Conservation (phyloP, 2,329 filamentous ascomycete species). For the Penicillium freii region DNA sequence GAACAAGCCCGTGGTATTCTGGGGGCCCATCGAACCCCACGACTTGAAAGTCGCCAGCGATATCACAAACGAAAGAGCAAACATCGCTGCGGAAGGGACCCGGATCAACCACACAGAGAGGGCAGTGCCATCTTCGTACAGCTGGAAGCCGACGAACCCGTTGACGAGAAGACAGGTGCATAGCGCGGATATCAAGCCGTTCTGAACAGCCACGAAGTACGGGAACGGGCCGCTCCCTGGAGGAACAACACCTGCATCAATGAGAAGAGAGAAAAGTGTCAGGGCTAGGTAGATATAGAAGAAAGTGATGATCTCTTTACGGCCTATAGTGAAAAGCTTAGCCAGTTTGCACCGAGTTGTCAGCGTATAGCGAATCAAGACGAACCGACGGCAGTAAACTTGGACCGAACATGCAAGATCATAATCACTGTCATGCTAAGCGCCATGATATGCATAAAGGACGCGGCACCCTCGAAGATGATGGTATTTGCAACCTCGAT, state of each 20-base stretch:
- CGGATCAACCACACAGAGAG: constrained; percentile 92
- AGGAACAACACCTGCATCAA: constrained; percentile 90
- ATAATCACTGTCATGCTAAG: constrained; percentile 93
- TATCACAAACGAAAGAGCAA: constrained; percentile 81
- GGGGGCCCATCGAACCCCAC: constrained; percentile 81
- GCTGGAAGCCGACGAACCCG: constrained; percentile 95
- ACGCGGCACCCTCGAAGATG: constrained; percentile 91
- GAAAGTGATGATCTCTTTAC: constrained; percentile 77
- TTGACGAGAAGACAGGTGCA: constrained; percentile 92
- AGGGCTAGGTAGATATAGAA: constrained; percentile 96
- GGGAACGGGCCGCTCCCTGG: constrained; percentile 77
- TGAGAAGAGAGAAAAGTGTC: constrained; percentile 80
- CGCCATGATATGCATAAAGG: constrained; percentile 87
- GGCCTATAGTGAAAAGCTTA: constrained; percentile 45
- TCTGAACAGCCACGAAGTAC: constrained; percentile 87
- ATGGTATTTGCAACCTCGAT: constrained; percentile 97
- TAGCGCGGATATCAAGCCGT: constrained; percentile 78
- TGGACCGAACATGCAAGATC: constrained; percentile 94
- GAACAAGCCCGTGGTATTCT: constrained; percentile 84
- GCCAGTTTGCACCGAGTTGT: constrained; percentile 1
- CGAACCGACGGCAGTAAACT: constrained; percentile 96
- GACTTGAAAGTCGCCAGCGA: constrained; percentile 89
- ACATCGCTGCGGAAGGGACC: constrained; percentile 73
- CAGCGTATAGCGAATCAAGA: constrained; percentile 6
- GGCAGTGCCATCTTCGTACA: constrained; percentile 95